A percentile compares a stretch with the other conserved stretches of the same genome.
Evolutionary conservation across 2,329 filamentous ascomycete species (phyloP).

Genomic region (Paraphaeosphaeria minitans): DNA sequence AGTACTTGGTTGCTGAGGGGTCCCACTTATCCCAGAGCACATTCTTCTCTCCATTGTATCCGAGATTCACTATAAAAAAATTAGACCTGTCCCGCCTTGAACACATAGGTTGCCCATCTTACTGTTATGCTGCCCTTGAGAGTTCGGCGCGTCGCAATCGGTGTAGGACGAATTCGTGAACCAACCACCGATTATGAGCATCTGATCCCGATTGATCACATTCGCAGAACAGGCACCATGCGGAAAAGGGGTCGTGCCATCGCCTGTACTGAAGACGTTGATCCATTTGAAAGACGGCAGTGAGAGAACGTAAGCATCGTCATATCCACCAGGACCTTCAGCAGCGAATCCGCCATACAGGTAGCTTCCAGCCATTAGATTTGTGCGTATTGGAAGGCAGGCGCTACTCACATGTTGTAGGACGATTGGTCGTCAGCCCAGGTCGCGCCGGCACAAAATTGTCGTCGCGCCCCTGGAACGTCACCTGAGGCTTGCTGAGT

Average conservation of each 20-base stretch:
- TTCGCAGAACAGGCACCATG: slow-evolving; percentile 63
- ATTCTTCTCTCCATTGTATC: slow-evolving; percentile 55
- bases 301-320: slow-evolving; percentile 67
- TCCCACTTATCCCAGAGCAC: slow-evolving; percentile 59
- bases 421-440: slow-evolving; percentile 65
- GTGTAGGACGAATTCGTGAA: slow-evolving; percentile 53
- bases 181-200: slow-evolving; percentile 67
- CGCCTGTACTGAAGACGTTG: slow-evolving; percentile 56
- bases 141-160: slow-evolving; percentile 58
- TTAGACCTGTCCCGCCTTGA: background rate
- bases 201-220: slow-evolving; percentile 62
- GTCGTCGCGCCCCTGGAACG: slow-evolving; percentile 58
- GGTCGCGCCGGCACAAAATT: slow-evolving; percentile 66
- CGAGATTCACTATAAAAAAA: slow-evolving; percentile 53
- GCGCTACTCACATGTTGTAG: slow-evolving; percentile 64
- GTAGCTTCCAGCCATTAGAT: slow-evolving; percentile 52
- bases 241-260: slow-evolving; percentile 50
- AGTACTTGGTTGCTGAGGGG: slow-evolving; percentile 57
- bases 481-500: slow-evolving; percentile 61
- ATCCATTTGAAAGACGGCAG: slow-evolving; percentile 70
- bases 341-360: slow-evolving; percentile 64
- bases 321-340: slow-evolving; percentile 58
- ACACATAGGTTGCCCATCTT: background rate
- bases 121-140: slow-evolving; percentile 61
- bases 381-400: background rate